These are phyloP conservation scores for Vicia faba DNA, from an alignment of 306 rosid species.

Conservation along the genomic window DNA sequence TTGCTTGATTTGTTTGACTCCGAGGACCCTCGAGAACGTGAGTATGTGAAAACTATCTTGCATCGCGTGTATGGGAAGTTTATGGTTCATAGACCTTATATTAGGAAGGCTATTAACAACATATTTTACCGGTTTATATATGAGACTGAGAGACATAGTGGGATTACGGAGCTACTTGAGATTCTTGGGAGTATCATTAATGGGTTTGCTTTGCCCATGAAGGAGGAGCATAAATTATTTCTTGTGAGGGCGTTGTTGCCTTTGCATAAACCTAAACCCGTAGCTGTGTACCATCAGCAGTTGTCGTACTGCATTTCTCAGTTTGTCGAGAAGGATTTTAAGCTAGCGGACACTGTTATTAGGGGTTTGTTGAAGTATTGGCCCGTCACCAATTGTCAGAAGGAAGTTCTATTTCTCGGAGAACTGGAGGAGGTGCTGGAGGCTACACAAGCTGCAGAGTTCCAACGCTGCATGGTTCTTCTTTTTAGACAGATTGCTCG, in stretches of 20 bases:
- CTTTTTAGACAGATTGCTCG: conserved; percentile 89
- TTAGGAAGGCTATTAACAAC: conserved; percentile 89
- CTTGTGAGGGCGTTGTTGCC: conserved; percentile 92
- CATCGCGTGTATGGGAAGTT: conserved; percentile 94
- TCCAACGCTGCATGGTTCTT: conserved; percentile 93
- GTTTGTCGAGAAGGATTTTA: conserved; percentile 94
- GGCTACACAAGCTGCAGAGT: conserved; percentile 89
- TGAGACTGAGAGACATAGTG: conserved; percentile 89
- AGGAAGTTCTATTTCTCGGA: conserved; percentile 93
- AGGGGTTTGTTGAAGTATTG: conserved; percentile 92
- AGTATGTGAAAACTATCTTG: conserved; percentile 85
- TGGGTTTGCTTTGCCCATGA: conserved; percentile 96
- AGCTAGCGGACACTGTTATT: conserved; percentile 84
- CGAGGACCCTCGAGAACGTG: conserved; percentile 93
- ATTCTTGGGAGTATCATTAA: conserved; percentile 97
- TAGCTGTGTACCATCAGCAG: conserved; percentile 80
- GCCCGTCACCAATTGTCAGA: conserved; percentile 90
- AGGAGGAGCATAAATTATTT: conserved; percentile 94
- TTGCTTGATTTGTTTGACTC: conserved; percentile 88
- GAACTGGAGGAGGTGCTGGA: conserved; percentile 97
- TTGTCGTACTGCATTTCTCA: conserved; percentile 88
- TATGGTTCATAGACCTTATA: conserved; percentile 95
- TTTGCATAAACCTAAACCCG: conserved; percentile 86
- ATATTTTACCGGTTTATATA: conserved; percentile 86
- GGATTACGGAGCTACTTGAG: conserved; percentile 94